A percentile compares a stretch with the other conserved stretches of the same genome.
phyloP scores from a whole-genome alignment of 805 yeast genomes.

The Sungouiozyma ichnusensis region DNA sequence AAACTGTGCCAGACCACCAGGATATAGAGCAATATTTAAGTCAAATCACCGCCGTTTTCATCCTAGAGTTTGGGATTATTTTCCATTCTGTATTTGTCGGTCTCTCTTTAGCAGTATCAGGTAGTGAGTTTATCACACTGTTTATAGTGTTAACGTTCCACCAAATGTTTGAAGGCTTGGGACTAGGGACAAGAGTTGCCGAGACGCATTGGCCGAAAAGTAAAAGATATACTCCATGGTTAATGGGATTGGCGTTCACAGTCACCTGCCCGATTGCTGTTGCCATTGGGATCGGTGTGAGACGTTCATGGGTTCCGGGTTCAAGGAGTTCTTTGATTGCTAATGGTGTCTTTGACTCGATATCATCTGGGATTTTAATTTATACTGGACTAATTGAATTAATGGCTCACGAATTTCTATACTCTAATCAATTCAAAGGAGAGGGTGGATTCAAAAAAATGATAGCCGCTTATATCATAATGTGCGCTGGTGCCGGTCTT shows the following conservation, averaged over 20 bases:
- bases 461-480: slow-evolving; percentile 33
- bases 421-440: slow-evolving; percentile 55
- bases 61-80: slow-evolving; percentile 68
- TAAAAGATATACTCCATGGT: slow-evolving; percentile 46
- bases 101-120: slow-evolving; percentile 64
- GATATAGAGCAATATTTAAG: slow-evolving; percentile 41
- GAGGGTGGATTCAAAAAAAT: slow-evolving; percentile 40
- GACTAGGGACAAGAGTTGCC: slow-evolving; percentile 70
- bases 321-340: slow-evolving; percentile 50
- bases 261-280: slow-evolving; percentile 64
- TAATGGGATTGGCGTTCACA: slow-evolving; percentile 39
- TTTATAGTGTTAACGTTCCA: slow-evolving; percentile 65
- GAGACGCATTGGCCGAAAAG: slow-evolving; percentile 40
- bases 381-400: slow-evolving; percentile 72
- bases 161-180: slow-evolving; percentile 80
- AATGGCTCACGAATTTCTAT: slow-evolving; percentile 62
- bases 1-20: slow-evolving; percentile 7
- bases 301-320: slow-evolving; percentile 49
- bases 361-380: slow-evolving; percentile 68
- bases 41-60: slow-evolving; percentile 44
- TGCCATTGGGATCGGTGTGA: slow-evolving; percentile 70
- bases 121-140: slow-evolving; percentile 61
- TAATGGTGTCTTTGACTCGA: slow-evolving; percentile 63
- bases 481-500: slow-evolving; percentile 50
- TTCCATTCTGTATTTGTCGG: slow-evolving; percentile 83